Base-by-base conservation (phyloP, 257 asterid genomes). In the Mentha longifolia region DNA sequence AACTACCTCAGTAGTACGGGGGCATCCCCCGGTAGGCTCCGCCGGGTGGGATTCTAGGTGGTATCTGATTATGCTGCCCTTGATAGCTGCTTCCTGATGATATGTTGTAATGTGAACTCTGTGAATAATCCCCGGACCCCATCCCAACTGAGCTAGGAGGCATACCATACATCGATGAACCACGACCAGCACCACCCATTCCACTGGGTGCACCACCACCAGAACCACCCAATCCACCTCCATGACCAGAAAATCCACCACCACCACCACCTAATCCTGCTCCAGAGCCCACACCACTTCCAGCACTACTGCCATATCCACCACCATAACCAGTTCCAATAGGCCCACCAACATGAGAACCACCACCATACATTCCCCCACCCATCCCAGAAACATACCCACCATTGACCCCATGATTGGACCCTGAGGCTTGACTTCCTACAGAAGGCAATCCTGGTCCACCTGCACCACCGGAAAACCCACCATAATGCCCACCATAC, bases 1-100 rank as follows among this genome's bases (percentile, higher is more conserved):
- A 65, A 46, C n/a, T 83, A 89, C 97, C 97, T 91, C 81, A 91
- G 74, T 89, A 89, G 77, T 87, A 85, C 67, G 85, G 92, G 62
- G 78, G 90, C 83, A 79, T 71, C 75, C 96, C 92, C 78, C 81
- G 94, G 83, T 82, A 88, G 74, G 81, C 68, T 68, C 88, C 96
- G 19, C 97, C 94, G 50, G 88, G 83, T 14, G 87, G 87, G 51
- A 79, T 78, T 75, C 96, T 84, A 55, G 86, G 86, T 17, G 59
- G 47, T 30, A 75, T 73, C 70, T 80, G 97, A 76, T 85, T 86
- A 68, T 81, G 91, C 72, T 71, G 91, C 71, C 78, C 78, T 61
- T 80, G 93, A 81, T 87, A 85, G 45, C 81, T 88, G 45, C 80
- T 88, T 76, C 83, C 73, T 12, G 87, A 54, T 17, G 93, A 39